phyloP scores from a whole-genome alignment of 2,329 filamentous ascomycete genomes.

The Fusarium sp. region DNA sequence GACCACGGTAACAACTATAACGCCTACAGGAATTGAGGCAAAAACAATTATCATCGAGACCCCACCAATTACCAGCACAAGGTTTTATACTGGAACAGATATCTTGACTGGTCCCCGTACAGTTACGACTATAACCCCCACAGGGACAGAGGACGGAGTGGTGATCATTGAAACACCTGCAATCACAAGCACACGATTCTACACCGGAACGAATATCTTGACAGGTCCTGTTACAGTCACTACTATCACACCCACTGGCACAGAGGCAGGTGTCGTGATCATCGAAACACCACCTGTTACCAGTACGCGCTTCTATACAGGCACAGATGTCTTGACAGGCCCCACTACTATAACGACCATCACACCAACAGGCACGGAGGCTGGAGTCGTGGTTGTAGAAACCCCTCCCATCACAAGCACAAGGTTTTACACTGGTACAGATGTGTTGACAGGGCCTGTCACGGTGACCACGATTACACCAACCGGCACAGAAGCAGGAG shows the following conservation, averaged over 20 bases:
- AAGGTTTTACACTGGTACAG: slow-evolving; percentile 1
- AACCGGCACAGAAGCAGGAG: slow-evolving; percentile 1
- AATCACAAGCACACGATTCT: background rate
- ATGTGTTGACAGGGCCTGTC: background rate
- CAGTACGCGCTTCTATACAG: background rate
- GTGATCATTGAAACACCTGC: background rate
- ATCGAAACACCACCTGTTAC: background rate
- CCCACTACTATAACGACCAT: background rate
- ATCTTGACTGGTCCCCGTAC: background rate
- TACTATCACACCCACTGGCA: background rate
- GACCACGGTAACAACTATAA: background rate
- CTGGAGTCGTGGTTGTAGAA: background rate
- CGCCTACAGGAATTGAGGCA: background rate
- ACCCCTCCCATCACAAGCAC: slow-evolving; percentile 1
- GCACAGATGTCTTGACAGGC: background rate
- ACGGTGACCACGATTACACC: slow-evolving; percentile 1
- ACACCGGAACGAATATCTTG: background rate
- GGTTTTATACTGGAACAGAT: background rate
- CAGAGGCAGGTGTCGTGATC: background rate
- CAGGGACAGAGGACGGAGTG: background rate
- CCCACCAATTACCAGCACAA: background rate
- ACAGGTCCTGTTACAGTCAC: background rate
- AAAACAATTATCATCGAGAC: background rate
- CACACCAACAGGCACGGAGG: background rate
- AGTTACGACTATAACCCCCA: background rate